Conservation (phyloP, 352 stramenopile genomes). For the Globisporangium viniferum region DNA sequence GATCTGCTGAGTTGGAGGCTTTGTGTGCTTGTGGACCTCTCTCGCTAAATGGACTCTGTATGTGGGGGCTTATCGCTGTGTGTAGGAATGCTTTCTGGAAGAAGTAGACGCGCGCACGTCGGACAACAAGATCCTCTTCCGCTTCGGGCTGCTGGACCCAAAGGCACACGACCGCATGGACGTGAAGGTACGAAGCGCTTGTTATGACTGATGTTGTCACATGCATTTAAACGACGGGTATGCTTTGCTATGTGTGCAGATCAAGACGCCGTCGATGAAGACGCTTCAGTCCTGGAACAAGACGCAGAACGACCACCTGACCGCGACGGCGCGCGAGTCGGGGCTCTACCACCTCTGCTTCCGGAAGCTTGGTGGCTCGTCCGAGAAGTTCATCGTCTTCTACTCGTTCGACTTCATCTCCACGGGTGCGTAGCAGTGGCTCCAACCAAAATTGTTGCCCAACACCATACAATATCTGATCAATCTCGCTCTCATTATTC, state of each 20-base stretch:
- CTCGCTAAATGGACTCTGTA: background rate
- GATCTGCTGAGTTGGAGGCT: background rate
- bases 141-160: constrained; percentile 55
- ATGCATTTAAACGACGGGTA: too few species aligned
- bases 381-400: constrained; percentile 54
- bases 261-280: constrained; percentile 53
- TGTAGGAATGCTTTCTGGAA: constrained; percentile 59
- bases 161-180: constrained; percentile 53
- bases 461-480: background rate
- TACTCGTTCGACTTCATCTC: constrained; percentile 85
- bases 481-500: background rate
- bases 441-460: background rate
- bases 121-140: constrained; percentile 61
- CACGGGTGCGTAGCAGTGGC: constrained; percentile 21
- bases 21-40: background rate
- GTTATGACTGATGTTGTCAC: background rate
- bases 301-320: constrained; percentile 59
- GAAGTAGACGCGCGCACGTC: constrained; percentile 49
- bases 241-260: constrained; percentile 17
- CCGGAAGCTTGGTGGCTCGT: constrained; percentile 55
- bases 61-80: background rate
- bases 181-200: constrained; percentile 29
- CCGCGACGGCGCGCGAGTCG: constrained; percentile 58
- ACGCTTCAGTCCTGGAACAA: constrained; percentile 52
- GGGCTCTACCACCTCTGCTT: constrained; percentile 83